A percentile compares a stretch with the other conserved stretches of the same genome.
phyloP scores from a whole-genome alignment of 2,329 filamentous ascomycete genomes.

The Rachicladosporium sp. region DNA sequence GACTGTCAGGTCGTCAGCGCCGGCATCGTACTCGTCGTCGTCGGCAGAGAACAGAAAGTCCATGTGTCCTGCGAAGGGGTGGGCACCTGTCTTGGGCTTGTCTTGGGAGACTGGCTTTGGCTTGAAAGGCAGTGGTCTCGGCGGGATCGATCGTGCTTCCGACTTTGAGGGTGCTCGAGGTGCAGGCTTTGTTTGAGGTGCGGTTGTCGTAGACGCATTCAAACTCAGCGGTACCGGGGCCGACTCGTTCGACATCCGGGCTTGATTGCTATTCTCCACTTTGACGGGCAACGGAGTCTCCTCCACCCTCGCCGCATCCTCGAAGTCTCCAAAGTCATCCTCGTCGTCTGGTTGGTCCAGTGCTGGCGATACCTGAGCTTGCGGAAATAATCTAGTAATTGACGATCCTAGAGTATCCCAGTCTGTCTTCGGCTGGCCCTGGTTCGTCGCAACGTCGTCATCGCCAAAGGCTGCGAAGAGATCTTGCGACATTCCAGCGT shows the following conservation, averaged over 20 bases:
- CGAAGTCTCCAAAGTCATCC: conserved; percentile 45
- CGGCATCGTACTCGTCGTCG: conserved; percentile 23
- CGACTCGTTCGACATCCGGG: no score
- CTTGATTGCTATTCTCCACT: no score
- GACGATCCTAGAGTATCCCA: not conserved
- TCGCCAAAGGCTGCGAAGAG: conserved; percentile 39
- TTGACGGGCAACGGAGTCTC: no score
- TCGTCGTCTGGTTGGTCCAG: conserved; percentile 24
- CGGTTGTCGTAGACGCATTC: no score
- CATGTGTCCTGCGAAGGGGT: conserved; percentile 23
- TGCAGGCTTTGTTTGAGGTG: no score
- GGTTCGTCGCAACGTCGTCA: conserved; percentile 1
- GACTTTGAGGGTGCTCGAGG: no score
- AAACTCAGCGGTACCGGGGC: no score
- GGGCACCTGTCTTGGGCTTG: conserved; percentile 9
- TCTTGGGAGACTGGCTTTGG: conserved; percentile 3
- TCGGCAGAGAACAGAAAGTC: conserved; percentile 21
- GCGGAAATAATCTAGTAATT: no score
- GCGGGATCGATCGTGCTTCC: no score
- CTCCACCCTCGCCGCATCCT: conserved; percentile 26
- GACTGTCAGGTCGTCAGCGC: conserved; percentile 18
- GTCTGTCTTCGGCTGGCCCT: conserved; percentile 22
- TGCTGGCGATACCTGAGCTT: no score
- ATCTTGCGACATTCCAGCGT: conserved; percentile 39
- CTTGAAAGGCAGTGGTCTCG: conserved; percentile 10